Base-by-base conservation (phyloP, 768 basidiomycete species). In the Xanthoconium purpureum region DNA sequence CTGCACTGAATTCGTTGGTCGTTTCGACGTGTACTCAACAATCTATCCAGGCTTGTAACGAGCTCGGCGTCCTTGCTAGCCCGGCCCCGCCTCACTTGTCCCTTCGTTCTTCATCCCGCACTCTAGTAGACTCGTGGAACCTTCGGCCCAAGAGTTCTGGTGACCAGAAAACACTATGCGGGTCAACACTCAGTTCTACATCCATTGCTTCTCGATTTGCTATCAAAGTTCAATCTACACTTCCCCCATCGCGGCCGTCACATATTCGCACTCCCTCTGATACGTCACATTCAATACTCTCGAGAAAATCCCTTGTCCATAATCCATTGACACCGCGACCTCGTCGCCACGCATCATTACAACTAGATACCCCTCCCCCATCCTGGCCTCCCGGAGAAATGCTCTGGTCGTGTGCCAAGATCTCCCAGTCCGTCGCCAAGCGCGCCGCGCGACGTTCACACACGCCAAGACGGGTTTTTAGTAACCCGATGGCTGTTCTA, bases 321-420 rank as follows among this genome's bases (percentile, higher is more conserved):
- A 52, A 47, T 42, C 6, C 57, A 35, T 46, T 47, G 38, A 63
- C 49, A 42, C 39, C 50, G 24, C 66, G 20, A 35, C 10, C 55
- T 50, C 56, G 36, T 36, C 66, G 59, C 1, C 59, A 54, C 46
- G 30, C 42, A 30, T 61, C 58, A 35, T 47, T 58, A 29, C 54
- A 43, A 2, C 47, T 55, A 29, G 54, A 63, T 24, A 38, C 35
- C 13, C 47, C 35, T 11, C 47, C 33, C 37, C 42, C 45, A 49
- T 46, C 56, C 42, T 55, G n/a, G 9, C 46, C 54, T 6, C 37
- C 59, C 5, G 58, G 49, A 50, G 57, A 61, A 24, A 37, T 9
- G 33, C 29, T 69, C 32, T 71, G 70, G 70, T 69, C 70, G 35
- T 71, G 70, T 61, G 70, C 70, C 33, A 71, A 73, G 47, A 71